Percentiles rank a stretch among this genome's conserved stretches.
Conservation (phyloP, 78 protist species). For the Guillardia theta region DNA sequence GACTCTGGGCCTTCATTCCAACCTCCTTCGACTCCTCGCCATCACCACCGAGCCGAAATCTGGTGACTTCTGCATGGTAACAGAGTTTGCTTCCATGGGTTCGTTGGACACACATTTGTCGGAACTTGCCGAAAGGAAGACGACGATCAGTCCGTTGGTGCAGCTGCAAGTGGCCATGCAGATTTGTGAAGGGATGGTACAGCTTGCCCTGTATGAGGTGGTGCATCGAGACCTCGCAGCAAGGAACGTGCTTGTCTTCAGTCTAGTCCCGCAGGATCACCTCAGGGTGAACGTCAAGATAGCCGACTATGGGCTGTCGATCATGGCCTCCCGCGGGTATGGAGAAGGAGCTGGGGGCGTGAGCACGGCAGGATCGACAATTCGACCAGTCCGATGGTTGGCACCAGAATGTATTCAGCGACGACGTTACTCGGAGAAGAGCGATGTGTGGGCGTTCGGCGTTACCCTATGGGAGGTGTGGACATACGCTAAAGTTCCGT, state of each 20-base stretch:
- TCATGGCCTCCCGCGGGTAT: neutral
- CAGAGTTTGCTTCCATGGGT: neutral
- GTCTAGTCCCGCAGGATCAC: neutral
- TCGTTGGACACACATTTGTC: neutral
- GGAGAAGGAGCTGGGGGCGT: neutral
- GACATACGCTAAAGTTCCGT: neutral
- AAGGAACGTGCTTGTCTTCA: neutral
- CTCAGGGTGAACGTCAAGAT: neutral
- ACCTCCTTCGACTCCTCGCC: no score
- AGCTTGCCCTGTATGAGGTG: neutral
- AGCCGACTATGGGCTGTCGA: neutral
- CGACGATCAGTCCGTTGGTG: neutral
- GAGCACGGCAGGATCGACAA: neutral
- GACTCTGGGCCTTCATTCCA: no score
- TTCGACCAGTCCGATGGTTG: neutral
- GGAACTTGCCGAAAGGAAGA: neutral
- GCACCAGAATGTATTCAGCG: neutral
- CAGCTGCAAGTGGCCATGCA: neutral
- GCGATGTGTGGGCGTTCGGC: constrained; percentile 29
- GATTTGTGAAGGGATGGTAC: neutral
- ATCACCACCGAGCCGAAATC: no score
- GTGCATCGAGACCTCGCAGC: neutral
- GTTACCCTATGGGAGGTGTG: neutral
- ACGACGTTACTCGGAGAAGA: neutral
- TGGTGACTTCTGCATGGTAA: no score